These are phyloP conservation scores for Phoenix roebelenii DNA, from an alignment of 176 grass and related monocot genomes.

Conservation along the genomic window DNA sequence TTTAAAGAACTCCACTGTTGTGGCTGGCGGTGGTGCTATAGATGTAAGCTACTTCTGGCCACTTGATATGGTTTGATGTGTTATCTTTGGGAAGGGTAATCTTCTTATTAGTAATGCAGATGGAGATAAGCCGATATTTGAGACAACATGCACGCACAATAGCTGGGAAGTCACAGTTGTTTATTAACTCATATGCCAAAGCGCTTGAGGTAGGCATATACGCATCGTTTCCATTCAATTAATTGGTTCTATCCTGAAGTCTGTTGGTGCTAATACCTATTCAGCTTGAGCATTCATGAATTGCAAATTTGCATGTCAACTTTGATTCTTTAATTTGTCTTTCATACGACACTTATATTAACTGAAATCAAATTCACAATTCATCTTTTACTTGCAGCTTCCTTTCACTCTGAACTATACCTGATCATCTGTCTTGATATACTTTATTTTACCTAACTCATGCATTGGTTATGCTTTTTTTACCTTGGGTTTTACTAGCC, in stretches of 20 bases:
- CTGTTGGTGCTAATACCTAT: neutral
- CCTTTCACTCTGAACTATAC: too few relatives aligned
- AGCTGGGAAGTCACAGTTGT: conserved; percentile 88
- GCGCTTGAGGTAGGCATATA: conserved; percentile 67
- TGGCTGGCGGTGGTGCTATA: conserved; percentile 85
- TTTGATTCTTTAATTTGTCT: too few relatives aligned
- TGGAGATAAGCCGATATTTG: conserved; percentile 86
- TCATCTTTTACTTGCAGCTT: too few relatives aligned
- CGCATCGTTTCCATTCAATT: too few relatives aligned
- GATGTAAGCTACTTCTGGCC: conserved; percentile 29
- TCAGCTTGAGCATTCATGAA: too few relatives aligned
- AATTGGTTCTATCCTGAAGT: neutral
- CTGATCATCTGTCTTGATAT: too few relatives aligned
- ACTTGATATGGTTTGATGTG: neutral
- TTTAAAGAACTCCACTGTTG: conserved; percentile 87
- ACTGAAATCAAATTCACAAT: too few relatives aligned
- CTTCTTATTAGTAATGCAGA: conserved; percentile 36
- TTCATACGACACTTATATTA: too few relatives aligned
- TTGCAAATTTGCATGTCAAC: too few relatives aligned
- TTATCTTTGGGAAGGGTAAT: conserved; percentile 6
- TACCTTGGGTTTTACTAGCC: too few relatives aligned
- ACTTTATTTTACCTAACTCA: too few relatives aligned
- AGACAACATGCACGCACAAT: conserved; percentile 69
- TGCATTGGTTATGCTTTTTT: too few relatives aligned
- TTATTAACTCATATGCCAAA: conserved; percentile 92